Base-by-base conservation (phyloP, 768 basidiomycete species). In the Boletus sensibilis region DNA sequence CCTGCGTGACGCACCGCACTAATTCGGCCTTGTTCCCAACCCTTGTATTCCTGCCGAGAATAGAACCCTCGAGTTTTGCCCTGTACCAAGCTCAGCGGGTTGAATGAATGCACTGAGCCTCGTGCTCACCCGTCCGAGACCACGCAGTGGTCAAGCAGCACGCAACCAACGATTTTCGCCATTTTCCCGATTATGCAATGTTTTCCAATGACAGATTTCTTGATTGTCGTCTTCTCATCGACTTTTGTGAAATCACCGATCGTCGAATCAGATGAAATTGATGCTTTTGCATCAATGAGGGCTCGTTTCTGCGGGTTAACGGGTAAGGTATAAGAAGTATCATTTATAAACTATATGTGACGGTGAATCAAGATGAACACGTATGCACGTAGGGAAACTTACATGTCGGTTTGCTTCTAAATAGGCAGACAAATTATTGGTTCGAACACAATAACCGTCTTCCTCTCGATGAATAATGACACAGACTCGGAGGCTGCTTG, bases 81-180 rank as follows among this genome's bases (percentile, higher is more conserved):
- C 90, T 92, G 58, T 4, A 61, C 55, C 44, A 44, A 39, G 23
- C 11, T 68, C 12, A 58, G 57, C n/a, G 12, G 5, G 20, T 37
- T 37, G 50, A 50, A 25, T 14, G 31, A 49, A 33, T 23, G 39
- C 18, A 14, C 9, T 3, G 12, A 11, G 35, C 9, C 12, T 10
- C 10, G 8, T 12, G 20, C 63, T 57, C 59, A 93, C 94, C 93
- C 92, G 55, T 96, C 93, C 41, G 82, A 89, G 13, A 98, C 75
- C 5, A 90, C 81, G 63, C 94, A 95, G 64, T 96, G 94, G 66
- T 97, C 95, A 60, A 94, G 78, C 23, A 98, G 69, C 8, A 96
- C 82, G 61, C 90, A 94, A 12, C 90, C 89, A 3, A 78, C 79
- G 45, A 98, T 84, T 70, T 85, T 91, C n/a, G 82, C 88, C 78